Conservation (phyloP, 345 rosid species). For the Populus euphratica region DNA sequence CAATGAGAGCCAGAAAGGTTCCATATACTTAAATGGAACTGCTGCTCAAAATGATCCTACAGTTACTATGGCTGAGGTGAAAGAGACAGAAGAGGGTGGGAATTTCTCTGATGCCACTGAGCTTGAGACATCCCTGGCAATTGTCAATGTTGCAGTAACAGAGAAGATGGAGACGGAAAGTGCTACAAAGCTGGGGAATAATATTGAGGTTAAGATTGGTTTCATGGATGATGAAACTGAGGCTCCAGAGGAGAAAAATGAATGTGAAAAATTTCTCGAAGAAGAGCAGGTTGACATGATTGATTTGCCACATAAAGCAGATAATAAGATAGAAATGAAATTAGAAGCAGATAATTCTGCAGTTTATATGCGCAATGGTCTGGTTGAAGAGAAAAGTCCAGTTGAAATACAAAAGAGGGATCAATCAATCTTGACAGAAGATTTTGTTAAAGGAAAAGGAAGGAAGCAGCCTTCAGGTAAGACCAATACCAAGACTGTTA, state of each 20-base stretch:
- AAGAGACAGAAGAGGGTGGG: slow-evolving; percentile 22
- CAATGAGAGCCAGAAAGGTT: slow-evolving; percentile 48
- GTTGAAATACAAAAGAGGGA: slow-evolving; percentile 20
- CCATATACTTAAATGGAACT: slow-evolving; percentile 47
- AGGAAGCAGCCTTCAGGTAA: slow-evolving; percentile 26
- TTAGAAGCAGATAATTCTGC: slow-evolving; percentile 17
- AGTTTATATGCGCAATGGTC: slow-evolving; percentile 2
- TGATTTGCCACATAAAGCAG: slow-evolving; percentile 15
- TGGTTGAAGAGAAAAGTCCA: slow-evolving; percentile 17
- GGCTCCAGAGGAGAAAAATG: slow-evolving; percentile 47
- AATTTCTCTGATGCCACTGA: slow-evolving; percentile 18
- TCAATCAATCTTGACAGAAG: slow-evolving; percentile 21
- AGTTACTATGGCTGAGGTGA: slow-evolving; percentile 20
- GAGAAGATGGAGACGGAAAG: slow-evolving; percentile 20
- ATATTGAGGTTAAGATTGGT: slow-evolving; percentile 6
- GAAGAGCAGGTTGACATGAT: slow-evolving; percentile 26
- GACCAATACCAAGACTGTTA: slow-evolving; percentile 24
- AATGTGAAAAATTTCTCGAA: slow-evolving; percentile 17
- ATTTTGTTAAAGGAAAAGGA: slow-evolving; percentile 14
- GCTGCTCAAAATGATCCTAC: slow-evolving; percentile 24
- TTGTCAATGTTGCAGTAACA: slow-evolving; percentile 23
- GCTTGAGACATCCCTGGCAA: slow-evolving; percentile 28
- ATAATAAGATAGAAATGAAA: neutral
- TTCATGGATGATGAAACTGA: slow-evolving; percentile 49
- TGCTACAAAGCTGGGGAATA: slow-evolving; percentile 22